Evolutionary conservation across 2,329 filamentous ascomycete species (phyloP).

Genomic region (Cercospora sojina): DNA sequence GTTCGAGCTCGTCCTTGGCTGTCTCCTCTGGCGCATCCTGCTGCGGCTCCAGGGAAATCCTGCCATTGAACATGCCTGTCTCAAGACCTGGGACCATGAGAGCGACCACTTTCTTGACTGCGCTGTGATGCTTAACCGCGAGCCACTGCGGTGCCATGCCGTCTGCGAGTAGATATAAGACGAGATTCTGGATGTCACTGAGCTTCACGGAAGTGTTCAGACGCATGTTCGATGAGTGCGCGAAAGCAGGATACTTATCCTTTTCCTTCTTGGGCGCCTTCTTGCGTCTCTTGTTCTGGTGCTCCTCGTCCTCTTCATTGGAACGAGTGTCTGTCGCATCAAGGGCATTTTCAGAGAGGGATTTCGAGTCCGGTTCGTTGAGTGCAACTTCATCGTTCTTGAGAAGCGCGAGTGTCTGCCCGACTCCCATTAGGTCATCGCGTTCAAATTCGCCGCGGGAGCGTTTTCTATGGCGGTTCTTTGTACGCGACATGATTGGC

Average conservation of each 20-base stretch:
- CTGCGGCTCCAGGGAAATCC: conserved; percentile 39
- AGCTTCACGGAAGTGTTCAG: conserved; percentile 58
- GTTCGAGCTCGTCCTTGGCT: conserved; percentile 3
- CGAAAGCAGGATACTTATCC: conserved; percentile 55
- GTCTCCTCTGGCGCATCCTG: neutral
- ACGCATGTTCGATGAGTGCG: conserved; percentile 54
- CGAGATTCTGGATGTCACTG: conserved; percentile 57
- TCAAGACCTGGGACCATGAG: conserved; percentile 93
- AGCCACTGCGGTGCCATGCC: conserved; percentile 63
- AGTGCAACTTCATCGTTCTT: conserved; percentile 12
- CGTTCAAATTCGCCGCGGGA: conserved; percentile 32
- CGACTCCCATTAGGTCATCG: conserved; percentile 30
- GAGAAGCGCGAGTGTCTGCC: conserved; percentile 31
- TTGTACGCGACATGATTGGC: conserved; percentile 10
- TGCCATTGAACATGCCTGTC: conserved; percentile 78
- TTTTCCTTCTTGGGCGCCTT: conserved; percentile 28
- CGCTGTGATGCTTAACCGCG: conserved; percentile 56
- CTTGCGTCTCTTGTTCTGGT: conserved; percentile 30
- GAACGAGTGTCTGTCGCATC: conserved; percentile 14
- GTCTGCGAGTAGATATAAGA: conserved; percentile 63
- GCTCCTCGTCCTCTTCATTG: conserved; percentile 30
- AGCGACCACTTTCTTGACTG: conserved; percentile 72
- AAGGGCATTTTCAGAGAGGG: conserved; percentile 18
- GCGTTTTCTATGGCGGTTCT: conserved; percentile 26
- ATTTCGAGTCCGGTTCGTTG: neutral